A percentile compares a stretch with the other conserved stretches of the same genome.
These are phyloP conservation scores for Colletotrichum orchidophilum DNA, from an alignment of 2,329 filamentous ascomycete genomes.

Conservation along the genomic window DNA sequence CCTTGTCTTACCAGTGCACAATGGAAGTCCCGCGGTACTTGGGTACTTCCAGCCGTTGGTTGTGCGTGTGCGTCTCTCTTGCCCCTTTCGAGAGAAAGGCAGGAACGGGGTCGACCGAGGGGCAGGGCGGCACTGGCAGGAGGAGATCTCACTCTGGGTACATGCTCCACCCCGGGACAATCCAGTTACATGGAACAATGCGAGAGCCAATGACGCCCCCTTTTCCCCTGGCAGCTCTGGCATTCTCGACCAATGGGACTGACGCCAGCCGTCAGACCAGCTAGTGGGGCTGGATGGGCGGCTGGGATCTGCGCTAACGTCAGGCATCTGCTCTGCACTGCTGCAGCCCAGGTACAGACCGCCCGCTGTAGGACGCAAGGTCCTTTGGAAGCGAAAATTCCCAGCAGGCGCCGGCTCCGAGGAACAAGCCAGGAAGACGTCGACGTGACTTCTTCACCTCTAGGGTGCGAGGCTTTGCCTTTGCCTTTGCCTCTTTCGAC, in stretches of 20 bases:
- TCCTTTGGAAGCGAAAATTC: background rate
- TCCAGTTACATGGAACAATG: background rate
- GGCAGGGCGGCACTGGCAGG: no score
- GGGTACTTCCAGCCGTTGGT: background rate
- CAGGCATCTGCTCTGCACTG: slow-evolving; percentile 25
- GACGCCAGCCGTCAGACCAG: background rate
- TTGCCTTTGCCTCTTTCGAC: background rate
- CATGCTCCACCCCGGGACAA: background rate
- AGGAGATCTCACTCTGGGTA: slow-evolving; percentile 7
- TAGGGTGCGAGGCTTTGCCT: no score
- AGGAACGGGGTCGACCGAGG: background rate
- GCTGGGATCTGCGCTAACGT: slow-evolving; percentile 32
- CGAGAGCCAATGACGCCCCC: background rate
- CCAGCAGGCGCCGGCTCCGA: slow-evolving; percentile 20
- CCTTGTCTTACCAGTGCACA: background rate
- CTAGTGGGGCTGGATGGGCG: background rate
- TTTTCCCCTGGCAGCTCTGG: background rate
- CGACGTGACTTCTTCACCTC: no score
- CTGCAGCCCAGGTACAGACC: no score
- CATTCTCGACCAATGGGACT: background rate
- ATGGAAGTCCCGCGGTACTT: background rate
- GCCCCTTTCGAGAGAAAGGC: background rate
- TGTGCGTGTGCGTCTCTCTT: background rate
- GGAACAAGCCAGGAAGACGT: background rate
- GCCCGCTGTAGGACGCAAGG: background rate